Conservation (phyloP, 2,329 filamentous ascomycete species). For the Cordyceps sp. region DNA sequence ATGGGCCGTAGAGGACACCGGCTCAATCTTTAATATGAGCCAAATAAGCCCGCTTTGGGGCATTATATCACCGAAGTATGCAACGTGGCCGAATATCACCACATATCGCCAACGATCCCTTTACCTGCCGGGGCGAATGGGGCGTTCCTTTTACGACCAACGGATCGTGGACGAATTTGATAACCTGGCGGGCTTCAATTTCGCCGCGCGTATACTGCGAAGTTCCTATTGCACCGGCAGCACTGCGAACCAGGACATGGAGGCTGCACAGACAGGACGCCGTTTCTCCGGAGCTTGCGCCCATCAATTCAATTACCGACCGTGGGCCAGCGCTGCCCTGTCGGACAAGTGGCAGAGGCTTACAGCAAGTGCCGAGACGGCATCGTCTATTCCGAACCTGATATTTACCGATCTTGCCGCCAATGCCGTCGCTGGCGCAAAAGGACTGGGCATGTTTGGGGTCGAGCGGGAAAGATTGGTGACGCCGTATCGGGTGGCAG, state of each 20-base stretch:
- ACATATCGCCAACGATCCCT: neutral
- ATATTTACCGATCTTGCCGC: neutral
- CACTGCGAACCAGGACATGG: too few species aligned
- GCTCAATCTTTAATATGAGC: neutral
- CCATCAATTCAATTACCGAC: neutral
- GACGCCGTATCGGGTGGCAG: neutral
- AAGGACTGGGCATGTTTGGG: neutral
- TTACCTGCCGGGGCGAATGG: neutral
- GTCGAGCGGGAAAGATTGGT: neutral
- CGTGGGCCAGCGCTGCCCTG: neutral
- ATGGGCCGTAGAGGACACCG: neutral
- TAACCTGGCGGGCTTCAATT: neutral
- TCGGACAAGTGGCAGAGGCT: neutral
- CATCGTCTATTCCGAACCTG: neutral
- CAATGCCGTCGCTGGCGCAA: neutral
- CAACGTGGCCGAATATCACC: neutral
- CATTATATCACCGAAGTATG: neutral
- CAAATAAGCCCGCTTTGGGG: neutral
- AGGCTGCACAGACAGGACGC: too few species aligned
- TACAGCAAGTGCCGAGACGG: neutral
- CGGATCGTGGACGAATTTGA: neutral
- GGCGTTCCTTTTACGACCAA: neutral
- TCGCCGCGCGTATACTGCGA: neutral
- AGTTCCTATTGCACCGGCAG: too few species aligned
- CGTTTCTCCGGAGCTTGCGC: too few species aligned